Base-by-base conservation (phyloP, 169 alveolate species). In the Plasmodium berghei region DNA sequence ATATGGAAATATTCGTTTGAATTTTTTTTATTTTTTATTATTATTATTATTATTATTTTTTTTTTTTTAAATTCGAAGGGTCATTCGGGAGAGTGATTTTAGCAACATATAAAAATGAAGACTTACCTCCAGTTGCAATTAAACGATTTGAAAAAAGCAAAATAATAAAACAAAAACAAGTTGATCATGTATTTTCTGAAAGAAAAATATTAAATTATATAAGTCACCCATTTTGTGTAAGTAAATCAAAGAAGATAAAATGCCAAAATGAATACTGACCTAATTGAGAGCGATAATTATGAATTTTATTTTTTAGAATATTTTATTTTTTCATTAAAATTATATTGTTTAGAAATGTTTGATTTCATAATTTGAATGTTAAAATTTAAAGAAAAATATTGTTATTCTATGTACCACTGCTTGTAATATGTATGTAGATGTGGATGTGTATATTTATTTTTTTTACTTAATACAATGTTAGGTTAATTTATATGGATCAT, bases 171-270 rank as follows among this genome's bases (percentile, higher is more conserved):
- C 97, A 94, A 87, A 93, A 95, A 92, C 97, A 92, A 73, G 98
- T 97, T 0, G 99, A 97, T 54, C 99, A 97, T 94, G 97, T 98
- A 56, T 96, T 96, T 88, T 94, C 98, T 40, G 99, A 98, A 95
- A 97, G 97, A 93, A 93, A 94, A 61, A 96, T 98, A 42, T 96
- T 98, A 46, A 89, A 94, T 46, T 92, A 95, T 62, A 96, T 98
- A 2, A 96, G 94, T 48, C 99, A 97, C 74, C 99, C 99, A 1
- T 98, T 98, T 93, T 96, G 98, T 40, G 99, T 98, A 55, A 93
- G 97, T 95, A 87, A 83, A 70, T 93, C 95, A 24, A 89, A 91
- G 14, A 91, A 87, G 28, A 87, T 90, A 5, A 61, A 18, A 49
- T 14, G 16, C 0, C 0, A 49, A 49, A 49, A 6, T 3, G 14